phyloP scores from a whole-genome alignment of 805 yeast genomes.

The Metschnikowia amazonensis region DNA sequence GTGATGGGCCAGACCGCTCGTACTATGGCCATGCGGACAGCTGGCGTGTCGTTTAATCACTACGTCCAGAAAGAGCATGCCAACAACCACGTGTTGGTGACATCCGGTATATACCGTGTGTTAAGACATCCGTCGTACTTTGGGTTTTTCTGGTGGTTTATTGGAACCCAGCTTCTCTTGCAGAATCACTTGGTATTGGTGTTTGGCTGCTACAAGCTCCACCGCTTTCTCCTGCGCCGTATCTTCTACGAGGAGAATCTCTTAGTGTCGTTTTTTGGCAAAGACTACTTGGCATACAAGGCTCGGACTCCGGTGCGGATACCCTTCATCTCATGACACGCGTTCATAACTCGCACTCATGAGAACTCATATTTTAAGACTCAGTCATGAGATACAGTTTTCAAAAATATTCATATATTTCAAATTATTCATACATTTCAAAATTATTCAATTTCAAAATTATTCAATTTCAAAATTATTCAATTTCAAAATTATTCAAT shows the following conservation, averaged over 20 bases:
- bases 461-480: no score
- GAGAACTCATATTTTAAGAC: no score
- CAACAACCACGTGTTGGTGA: constrained; percentile 63
- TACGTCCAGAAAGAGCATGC: constrained; percentile 52
- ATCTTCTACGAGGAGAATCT: constrained; percentile 69
- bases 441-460: no score
- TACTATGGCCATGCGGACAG: constrained; percentile 80
- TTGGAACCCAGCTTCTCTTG: constrained; percentile 75
- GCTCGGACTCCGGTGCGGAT: constrained; percentile 52
- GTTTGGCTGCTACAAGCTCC: constrained; percentile 55
- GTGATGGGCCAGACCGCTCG: constrained; percentile 65
- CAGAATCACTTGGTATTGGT: constrained; percentile 59
- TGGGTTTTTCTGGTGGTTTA: constrained; percentile 92
- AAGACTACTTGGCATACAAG: constrained; percentile 55
- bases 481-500: no score
- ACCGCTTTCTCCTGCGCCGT: constrained; percentile 65
- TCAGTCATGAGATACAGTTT: no score
- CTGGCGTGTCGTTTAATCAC: constrained; percentile 84
- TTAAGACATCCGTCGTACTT: constrained; percentile 87
- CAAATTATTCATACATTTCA: no score
- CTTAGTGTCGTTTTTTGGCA: constrained; percentile 66
- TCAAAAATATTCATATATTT: not conserved
- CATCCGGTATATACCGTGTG: constrained; percentile 62
- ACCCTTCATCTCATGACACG: constrained; percentile 44
- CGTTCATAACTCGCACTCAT: no score